Evolutionary conservation across 305 asterid genomes (phyloP).

Genomic region (Solanum hybrid): DNA sequence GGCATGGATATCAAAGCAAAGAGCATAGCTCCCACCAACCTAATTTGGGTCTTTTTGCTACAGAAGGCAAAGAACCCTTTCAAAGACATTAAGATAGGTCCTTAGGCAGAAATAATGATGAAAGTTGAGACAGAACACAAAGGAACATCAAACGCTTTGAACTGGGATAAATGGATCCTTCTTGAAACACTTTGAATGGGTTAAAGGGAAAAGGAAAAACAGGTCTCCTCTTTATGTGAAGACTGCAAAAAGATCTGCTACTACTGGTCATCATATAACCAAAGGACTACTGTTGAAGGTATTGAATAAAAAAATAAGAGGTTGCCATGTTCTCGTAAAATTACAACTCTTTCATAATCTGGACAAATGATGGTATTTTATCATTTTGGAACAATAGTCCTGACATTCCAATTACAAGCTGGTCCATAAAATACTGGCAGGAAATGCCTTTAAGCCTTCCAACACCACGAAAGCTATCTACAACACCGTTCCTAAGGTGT

Average conservation of each 20-base stretch:
- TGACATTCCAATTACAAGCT: background rate
- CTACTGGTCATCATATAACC: background rate
- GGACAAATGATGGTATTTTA: background rate
- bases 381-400: background rate
- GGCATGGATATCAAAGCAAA: background rate
- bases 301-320: background rate
- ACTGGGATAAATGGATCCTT: background rate
- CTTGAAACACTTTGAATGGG: background rate
- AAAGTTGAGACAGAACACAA: background rate
- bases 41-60: background rate
- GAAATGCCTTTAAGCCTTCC: background rate
- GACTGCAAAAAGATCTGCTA: background rate
- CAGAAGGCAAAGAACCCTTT: background rate
- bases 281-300: background rate
- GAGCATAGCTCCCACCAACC: background rate
- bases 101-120: background rate
- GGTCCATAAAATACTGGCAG: background rate
- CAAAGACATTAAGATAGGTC: background rate
- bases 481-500: background rate
- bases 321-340: background rate
- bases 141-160: background rate
- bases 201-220: background rate
- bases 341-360: background rate
- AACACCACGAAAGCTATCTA: background rate
- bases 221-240: background rate